Evolutionary conservation across 1,284 basidiomycete genomes (phyloP), one percentile per base, ranked within the genome.

Genomic region (Austroboletus novae-zelandiae): DNA sequence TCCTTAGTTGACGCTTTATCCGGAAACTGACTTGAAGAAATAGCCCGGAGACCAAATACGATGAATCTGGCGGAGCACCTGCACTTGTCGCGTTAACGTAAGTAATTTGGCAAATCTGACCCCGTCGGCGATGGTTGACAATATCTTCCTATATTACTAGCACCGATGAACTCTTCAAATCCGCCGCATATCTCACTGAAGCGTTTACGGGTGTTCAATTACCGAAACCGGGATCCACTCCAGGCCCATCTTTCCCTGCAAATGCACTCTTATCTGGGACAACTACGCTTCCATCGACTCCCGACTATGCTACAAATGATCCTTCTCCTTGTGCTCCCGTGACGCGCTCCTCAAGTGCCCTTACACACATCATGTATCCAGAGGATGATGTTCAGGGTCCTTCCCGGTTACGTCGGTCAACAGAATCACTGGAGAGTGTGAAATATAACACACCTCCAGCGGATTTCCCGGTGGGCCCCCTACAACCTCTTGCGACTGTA

Each of bases 151-250:
- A 25, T 37, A 44, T 32, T 18, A 37, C 45, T 48, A 87, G 86
- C 57, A 77, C 83, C 15, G 87, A 89, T 57, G 87, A 89, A 59
- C 74, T 86, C 32, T 79, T 81, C 71, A 89, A 88, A 67, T 75
- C 84, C 0, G 79, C 86, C 3, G 78, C 81, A 8, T 87, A 82
- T 57, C 73, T 89, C 43, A 82, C 84, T 0, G 83, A 87, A 57
- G 79, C 84, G 15, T 81, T 69, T 18, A 68, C 62, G 29, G 64
- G 65, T 15, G 56, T 60, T 23, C 64, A 57, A 23, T 51, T 63
- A 5, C 61, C 61, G 73, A 53, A 62, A 71, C 39, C 18, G 6
- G 3, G 40, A 9, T 40, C 45, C 13, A 60, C 34, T 43, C 10
- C 51, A 70, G 30, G 69, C 61, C 2, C 61, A 61, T 18, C 46